Evolutionary conservation across 345 rosid genomes (phyloP).

Genomic region (Hibiscus trionum): DNA sequence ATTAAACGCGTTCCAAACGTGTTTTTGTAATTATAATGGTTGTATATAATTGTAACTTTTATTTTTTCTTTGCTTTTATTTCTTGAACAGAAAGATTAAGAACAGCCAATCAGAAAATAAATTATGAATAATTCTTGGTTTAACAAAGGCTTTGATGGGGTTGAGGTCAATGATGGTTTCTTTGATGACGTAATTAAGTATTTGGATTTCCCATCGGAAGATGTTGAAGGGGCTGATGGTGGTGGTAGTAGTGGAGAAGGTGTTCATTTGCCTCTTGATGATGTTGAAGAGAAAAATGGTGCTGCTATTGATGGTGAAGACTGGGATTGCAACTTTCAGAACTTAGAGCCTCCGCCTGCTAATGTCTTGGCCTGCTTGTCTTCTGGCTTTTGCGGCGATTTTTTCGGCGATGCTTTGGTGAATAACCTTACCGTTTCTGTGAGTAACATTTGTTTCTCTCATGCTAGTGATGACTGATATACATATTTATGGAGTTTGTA

Average conservation of each 20-base stretch:
- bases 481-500: neutral
- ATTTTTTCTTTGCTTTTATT: neutral
- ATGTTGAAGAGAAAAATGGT: neutral
- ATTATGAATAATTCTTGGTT: constrained; percentile 46
- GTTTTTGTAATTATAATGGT: neutral
- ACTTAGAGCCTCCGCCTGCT: constrained; percentile 62
- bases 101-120: neutral
- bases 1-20: neutral
- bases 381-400: constrained; percentile 25
- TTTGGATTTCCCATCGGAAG: constrained; percentile 56
- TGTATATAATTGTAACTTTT: neutral
- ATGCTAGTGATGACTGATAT: neutral
- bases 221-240: constrained; percentile 42
- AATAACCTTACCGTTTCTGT: constrained; percentile 29
- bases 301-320: constrained; percentile 29
- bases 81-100: constrained; percentile 13
- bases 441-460: constrained; percentile 23
- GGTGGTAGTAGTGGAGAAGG: neutral
- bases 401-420: constrained; percentile 14
- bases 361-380: constrained; percentile 38
- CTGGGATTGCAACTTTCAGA: constrained; percentile 56
- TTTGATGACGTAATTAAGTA: constrained; percentile 45
- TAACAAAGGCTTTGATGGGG: constrained; percentile 41
- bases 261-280: constrained; percentile 3
- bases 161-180: constrained; percentile 45